A percentile compares a stretch with the other conserved stretches of the same genome.
Conservation (phyloP, 202 grass and related monocot species). For the Zizania palustris region DNA sequence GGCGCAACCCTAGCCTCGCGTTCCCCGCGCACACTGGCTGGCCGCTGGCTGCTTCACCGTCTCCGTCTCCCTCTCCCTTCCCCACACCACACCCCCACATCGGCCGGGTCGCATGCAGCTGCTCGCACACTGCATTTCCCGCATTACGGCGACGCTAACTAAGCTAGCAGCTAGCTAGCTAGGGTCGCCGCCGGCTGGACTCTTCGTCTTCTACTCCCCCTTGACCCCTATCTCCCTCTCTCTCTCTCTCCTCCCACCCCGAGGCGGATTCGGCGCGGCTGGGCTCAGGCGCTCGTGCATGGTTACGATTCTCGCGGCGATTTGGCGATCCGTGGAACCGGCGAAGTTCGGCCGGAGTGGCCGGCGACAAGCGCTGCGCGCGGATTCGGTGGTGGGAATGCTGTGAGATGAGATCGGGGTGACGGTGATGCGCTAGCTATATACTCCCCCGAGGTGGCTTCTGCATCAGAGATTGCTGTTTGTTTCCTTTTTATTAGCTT, state of each 20-base stretch:
- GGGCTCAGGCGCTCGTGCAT: background rate
- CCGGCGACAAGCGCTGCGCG: background rate
- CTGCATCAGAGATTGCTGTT: conserved; percentile 30
- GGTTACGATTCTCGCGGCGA: background rate
- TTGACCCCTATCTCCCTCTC: background rate
- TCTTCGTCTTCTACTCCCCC: background rate
- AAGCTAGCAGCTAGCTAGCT: background rate
- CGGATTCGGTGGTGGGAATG: conserved; percentile 22
- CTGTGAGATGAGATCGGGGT: conserved; percentile 50
- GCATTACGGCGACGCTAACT: background rate
- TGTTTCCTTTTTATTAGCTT: background rate
- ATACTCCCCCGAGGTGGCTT: conserved; percentile 37
- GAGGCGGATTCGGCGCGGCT: no score
- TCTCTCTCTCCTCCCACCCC: background rate
- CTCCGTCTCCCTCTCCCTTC: no score
- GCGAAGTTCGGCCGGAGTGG: no score
- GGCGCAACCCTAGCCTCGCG: conserved; percentile 44
- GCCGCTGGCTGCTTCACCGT: background rate
- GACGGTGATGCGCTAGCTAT: conserved; percentile 8
- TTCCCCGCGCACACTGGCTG: conserved; percentile 4
- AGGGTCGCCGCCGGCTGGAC: background rate
- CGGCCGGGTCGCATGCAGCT: background rate
- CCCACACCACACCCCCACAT: no score
- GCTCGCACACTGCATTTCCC: background rate
- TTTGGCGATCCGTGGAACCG: background rate